Conservation (phyloP, 202 grass and related monocot genomes). For the Musa balbisiana region DNA sequence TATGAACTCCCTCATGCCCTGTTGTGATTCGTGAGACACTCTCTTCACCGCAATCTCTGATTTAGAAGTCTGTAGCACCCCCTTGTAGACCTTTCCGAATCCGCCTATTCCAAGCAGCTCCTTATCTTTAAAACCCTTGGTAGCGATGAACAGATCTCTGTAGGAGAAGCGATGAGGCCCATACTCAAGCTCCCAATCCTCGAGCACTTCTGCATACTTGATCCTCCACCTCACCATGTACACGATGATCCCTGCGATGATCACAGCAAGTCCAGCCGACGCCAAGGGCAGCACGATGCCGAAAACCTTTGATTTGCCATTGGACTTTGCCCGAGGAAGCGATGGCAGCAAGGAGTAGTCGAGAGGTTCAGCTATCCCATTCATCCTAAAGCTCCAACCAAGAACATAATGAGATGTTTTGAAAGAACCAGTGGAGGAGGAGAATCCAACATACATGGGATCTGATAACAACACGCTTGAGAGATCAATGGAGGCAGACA, state of each 20-base stretch:
- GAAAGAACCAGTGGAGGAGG: constrained; percentile 57
- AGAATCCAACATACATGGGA: constrained; percentile 73
- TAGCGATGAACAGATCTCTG: constrained; percentile 47
- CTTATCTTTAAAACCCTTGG: constrained; percentile 54
- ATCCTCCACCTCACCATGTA: constrained; percentile 33
- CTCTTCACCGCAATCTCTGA: constrained; percentile 52
- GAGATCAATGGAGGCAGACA: constrained; percentile 47
- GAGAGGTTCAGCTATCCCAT: constrained; percentile 28
- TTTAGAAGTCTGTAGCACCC: constrained; percentile 30
- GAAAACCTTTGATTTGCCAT: background rate
- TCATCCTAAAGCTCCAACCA: constrained; percentile 71
- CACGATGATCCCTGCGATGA: constrained; percentile 29
- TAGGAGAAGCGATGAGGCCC: constrained; percentile 67
- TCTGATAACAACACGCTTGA: constrained; percentile 26
- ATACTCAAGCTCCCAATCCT: constrained; percentile 65
- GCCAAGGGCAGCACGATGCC: constrained; percentile 22
- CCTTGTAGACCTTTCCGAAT: constrained; percentile 86
- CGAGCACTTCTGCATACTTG: constrained; percentile 59
- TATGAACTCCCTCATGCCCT: constrained; percentile 54
- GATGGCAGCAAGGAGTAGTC: constrained; percentile 37
- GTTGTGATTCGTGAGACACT: constrained; percentile 45
- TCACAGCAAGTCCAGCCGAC: constrained; percentile 32
- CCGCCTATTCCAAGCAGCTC: constrained; percentile 65
- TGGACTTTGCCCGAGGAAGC: constrained; percentile 33
- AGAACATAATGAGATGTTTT: constrained; percentile 66